Evolutionary conservation across 768 basidiomycete genomes (phyloP).

Genomic region (Multifurca ochricompacta): DNA sequence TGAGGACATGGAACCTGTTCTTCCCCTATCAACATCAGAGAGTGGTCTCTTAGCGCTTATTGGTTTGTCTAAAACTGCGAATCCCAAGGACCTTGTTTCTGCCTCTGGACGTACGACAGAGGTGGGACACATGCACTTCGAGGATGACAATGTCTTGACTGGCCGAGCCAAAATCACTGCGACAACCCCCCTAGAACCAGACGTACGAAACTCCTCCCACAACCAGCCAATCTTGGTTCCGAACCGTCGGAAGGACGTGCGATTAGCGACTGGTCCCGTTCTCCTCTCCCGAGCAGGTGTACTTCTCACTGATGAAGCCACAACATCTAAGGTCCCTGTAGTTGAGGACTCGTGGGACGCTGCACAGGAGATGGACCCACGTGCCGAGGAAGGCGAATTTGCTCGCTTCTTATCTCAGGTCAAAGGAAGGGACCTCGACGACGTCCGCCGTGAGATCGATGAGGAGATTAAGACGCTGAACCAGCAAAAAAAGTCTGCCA

Average conservation of each 20-base stretch:
- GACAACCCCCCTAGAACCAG: not conserved
- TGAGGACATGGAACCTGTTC: conserved; percentile 18
- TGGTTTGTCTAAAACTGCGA: not conserved
- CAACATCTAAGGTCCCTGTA: conserved; percentile 23
- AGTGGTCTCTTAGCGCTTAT: not conserved
- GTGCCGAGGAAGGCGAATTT: conserved; percentile 80
- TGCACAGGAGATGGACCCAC: conserved; percentile 76
- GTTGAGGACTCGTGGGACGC: conserved; percentile 62
- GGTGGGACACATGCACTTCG: conserved; percentile 7
- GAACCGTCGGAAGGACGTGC: conserved; percentile 19
- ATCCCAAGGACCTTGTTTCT: not conserved
- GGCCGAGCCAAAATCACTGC: not conserved
- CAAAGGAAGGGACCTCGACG: conserved; percentile 75
- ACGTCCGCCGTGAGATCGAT: conserved; percentile 82
- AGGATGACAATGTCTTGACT: not conserved
- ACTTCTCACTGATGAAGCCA: not conserved
- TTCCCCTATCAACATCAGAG: not conserved
- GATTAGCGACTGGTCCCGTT: conserved; percentile 32
- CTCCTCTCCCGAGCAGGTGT: conserved; percentile 30
- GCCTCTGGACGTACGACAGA: not conserved
- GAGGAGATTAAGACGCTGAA: conserved; percentile 80
- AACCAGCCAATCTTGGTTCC: not conserved
- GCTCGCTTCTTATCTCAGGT: conserved; percentile 89
- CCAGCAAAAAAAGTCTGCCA: conserved; percentile 76
- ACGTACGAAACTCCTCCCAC: not conserved